Evolutionary conservation across 495 filamentous ascomycete species (phyloP), one percentile per base, ranked within the genome.

Genomic region (Pyrenopolyporus hunteri): DNA sequence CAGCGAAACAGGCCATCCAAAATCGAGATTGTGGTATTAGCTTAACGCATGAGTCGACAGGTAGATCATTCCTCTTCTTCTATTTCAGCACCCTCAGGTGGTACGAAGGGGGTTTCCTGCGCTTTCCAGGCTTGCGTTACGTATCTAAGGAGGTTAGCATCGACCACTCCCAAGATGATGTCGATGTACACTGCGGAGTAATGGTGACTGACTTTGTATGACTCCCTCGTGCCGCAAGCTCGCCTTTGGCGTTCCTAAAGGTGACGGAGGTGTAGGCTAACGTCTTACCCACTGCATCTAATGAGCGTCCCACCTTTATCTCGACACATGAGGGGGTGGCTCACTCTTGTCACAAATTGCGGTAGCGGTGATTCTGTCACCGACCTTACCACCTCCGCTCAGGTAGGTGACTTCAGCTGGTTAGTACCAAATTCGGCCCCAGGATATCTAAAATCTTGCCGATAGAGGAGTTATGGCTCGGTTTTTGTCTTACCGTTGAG

Each of bases 211-310:
- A 96, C 91, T 98, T 98, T 6, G 94, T 98, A 77, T 98, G 94
- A 64, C 93, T 97, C 17, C 94, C 94, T 57, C 93, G 77, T 2
- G 94, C 94, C 31, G 93, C 83, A 19, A 97, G 63, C 25, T 96
- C 83, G 8, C 89, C 86, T 58, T 89, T 84, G n/a, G 69, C 67
- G 64, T 97, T 93, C 22, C 73, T 80, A 72, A 98, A 98, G 9
- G 78, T 80, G 57, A 97, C 87, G 2, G 80, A 87, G 1, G 94
- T 98, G 66, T 85, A 98, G 10, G 94, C 94, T 16, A 98, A 78
- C 0, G 89, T 95, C 75, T 94, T 97, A 36, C 94, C 94, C 64
- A 97, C 92, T 96, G 66, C 29, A 4, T n/a, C n/a, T n/a, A n/a
- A n/a, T n/a, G n/a, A 2, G 1, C 1, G 17, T 20, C n/a, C 58